Conservation (phyloP, 2,329 filamentous ascomycete genomes). For the Aphanoascus verrucosus region DNA sequence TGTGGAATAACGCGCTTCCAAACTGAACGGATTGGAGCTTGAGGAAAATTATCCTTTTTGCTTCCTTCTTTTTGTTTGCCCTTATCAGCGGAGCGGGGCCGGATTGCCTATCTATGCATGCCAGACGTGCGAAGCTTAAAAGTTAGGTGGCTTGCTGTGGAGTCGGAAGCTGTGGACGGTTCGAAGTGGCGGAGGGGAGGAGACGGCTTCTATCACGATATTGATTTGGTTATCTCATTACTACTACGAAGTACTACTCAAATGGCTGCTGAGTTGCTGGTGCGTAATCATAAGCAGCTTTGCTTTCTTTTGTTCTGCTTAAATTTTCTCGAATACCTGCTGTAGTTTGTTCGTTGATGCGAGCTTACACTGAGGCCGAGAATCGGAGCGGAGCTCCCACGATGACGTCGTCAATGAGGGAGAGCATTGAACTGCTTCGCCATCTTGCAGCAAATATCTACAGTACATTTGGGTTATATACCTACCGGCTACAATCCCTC, state of each 20-base stretch:
- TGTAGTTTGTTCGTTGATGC: neutral
- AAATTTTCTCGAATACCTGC: neutral
- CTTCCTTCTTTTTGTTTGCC: neutral
- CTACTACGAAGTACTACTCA: too few relatives aligned
- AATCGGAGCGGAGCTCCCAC: neutral
- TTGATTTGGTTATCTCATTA: too few relatives aligned
- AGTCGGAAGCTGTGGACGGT: neutral
- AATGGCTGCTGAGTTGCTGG: too few relatives aligned
- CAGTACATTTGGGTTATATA: too few relatives aligned
- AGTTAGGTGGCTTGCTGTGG: neutral
- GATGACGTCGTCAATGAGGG: neutral
- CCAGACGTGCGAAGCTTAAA: neutral
- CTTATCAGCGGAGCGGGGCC: constrained; percentile 6
- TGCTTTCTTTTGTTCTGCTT: neutral
- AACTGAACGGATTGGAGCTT: neutral
- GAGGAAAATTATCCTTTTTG: neutral
- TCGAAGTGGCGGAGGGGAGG: too few relatives aligned
- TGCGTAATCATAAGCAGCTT: too few relatives aligned
- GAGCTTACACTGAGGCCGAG: neutral
- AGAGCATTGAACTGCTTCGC: too few relatives aligned
- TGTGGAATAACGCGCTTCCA: too few relatives aligned
- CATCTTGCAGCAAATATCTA: too few relatives aligned
- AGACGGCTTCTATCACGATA: neutral
- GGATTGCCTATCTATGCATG: constrained; percentile 10
- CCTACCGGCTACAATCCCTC: too few relatives aligned